Evolutionary conservation across 306 rosid genomes (phyloP), one percentile per base, ranked within the genome.

Genomic region (Gleditsia sinensis): DNA sequence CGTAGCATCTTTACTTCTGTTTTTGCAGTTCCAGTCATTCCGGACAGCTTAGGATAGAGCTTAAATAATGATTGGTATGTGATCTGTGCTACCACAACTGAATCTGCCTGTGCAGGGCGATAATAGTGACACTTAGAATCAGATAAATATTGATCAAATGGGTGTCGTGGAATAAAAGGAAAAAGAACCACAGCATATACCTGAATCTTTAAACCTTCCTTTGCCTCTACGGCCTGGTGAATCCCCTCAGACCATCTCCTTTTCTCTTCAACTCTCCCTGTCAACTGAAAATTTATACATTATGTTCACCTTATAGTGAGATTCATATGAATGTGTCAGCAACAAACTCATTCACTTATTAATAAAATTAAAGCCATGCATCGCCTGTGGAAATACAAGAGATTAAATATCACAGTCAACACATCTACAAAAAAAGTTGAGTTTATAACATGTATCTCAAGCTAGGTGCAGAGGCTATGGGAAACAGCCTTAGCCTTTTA

Each of bases 21-120:
- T 88, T 94, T 94, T 73, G 98, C 98, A 76, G 97, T 94, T 77
- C 98, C 98, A 54, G 97, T 94, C 98, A 94, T 94, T 84, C 97
- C 98, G 32, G 97, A 94, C 75, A 94, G 80, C 83, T 88, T 94
- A 37, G 98, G 98, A 78, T 90, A 94, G 80, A 94, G 98, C 87
- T 94, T 94, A 83, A 94, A 94, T 28, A 94, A 80, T 81, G 98
- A 94, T 78, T 91, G 98, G 76, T 91, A 94, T n/a, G 98, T 94
- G 79, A 94, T 91, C 84, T 94, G 98, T 19, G 98, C 98, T 77
- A 94, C 97, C 53, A 94, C 84, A 77, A 94, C 93, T 62, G 98
- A 94, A 91, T 94, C 98, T 67, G 97, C 96, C 98, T 94, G 85
- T 49, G 60, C 80, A 80, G 36, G n/a, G 45, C 0, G 74, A 57